Evolutionary conservation across 495 filamentous ascomycete species (phyloP), one percentile per base, ranked within the genome.

Genomic region (Neurospora tetrasperma): DNA sequence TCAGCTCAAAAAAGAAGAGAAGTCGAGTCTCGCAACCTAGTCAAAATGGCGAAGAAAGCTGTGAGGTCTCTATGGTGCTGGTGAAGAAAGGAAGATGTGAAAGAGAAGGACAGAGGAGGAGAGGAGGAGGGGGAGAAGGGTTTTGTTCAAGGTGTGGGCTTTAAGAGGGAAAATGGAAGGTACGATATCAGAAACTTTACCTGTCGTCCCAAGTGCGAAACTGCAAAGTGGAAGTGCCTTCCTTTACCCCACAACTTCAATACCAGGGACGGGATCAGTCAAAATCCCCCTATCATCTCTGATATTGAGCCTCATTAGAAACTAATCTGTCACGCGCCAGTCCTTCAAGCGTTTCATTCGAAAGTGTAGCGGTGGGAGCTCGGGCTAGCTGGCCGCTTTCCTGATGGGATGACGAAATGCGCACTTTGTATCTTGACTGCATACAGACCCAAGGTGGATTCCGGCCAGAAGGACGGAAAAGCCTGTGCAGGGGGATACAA

Each of bases 1-100:
- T 66, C 54, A 66, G 54, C 54, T 66, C 54, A 66, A 66, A 66
- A 62, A 66, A 66, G 54, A 66, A 66, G 27, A 66, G 54, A 66
- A 66, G 27, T 35, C 54, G 14, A 66, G 27, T 66, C 54, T 66
- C 54, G 54, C 54, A 66, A 66, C 54, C 54, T 66, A 66, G 54
- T 66, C 27, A 35, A 66, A 66, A 66, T 66, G 54, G 27, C 27
- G 54, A 66, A 66, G 54, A 66, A 66, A 35, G 54, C 31, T 10
- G 54, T 66, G 54, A 66, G 27, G 14, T 35, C 27, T 66, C 23
- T 66, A 66, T 35, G 23, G 54, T 18, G 54, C 12, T 66, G 54
- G 27, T 2, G 54, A 66, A 14, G 27, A 66, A 66, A 35, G 14
- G 54, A 66, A 66, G 27, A 66, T 35, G 27, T 66, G 54, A 66